Evolutionary conservation across 208 protist genomes (phyloP).

Genomic region (Leishmania martiniquensis): DNA sequence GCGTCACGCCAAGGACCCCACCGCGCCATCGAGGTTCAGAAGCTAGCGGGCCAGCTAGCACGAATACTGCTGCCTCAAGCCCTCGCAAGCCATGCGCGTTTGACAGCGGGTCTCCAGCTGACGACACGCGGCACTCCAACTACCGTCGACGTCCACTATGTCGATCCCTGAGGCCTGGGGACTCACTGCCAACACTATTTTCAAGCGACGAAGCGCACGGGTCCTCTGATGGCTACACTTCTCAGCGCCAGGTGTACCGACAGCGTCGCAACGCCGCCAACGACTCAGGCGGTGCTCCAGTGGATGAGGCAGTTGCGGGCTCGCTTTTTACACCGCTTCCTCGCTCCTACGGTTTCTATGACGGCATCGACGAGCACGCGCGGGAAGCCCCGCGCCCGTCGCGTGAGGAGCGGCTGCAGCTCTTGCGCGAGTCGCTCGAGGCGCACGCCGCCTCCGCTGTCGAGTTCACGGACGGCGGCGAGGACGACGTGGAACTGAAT

Average conservation of each 20-base stretch:
- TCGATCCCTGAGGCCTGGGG: conserved; percentile 17
- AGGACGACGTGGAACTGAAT: conserved; percentile 78
- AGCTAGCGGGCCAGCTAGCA: neutral
- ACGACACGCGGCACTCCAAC: neutral
- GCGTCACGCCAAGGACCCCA: neutral
- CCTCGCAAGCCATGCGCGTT: neutral
- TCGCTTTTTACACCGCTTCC: conserved; percentile 74
- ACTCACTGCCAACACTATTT: conserved; percentile 17
- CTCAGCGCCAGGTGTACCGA: conserved; percentile 33
- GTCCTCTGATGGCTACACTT: conserved; percentile 18
- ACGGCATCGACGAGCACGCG: conserved; percentile 73
- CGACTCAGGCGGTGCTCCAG: neutral
- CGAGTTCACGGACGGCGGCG: conserved; percentile 80
- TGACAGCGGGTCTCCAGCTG: neutral
- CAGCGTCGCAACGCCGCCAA: conserved; percentile 1
- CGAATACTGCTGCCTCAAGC: neutral
- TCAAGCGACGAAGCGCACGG: neutral
- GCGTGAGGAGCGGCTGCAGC: conserved; percentile 49
- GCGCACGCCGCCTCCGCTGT: conserved; percentile 60
- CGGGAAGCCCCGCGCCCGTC: conserved; percentile 32
- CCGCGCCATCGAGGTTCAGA: neutral
- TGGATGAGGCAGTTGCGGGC: conserved; percentile 25
- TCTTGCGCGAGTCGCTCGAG: conserved; percentile 65
- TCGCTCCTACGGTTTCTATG: conserved; percentile 62
- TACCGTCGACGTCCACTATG: neutral